Evolutionary conservation across 1,139 yeast species (phyloP), one percentile per base, ranked within the genome.

Genomic region (Pneumocystis sp.): DNA sequence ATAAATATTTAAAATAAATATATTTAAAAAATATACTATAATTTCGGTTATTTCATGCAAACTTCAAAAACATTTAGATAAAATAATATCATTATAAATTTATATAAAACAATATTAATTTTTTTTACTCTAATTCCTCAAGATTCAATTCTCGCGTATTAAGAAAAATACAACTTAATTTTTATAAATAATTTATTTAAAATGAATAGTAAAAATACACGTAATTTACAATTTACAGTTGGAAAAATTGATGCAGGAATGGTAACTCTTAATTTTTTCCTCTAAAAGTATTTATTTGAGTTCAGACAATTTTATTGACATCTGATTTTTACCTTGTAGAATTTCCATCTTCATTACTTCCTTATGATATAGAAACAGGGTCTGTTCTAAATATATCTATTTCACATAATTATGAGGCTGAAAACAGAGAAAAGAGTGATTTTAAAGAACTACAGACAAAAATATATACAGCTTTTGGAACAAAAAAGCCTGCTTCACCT

Each of bases 201-300:
- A 50, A 50, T 50, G 57, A 25, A 25, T 21, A 8, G 10, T 12
- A 25, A 50, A 50, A 31, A 50, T 15, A 50, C n/a, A 50, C 21
- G 34, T 5, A 50, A 50, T 25, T 3, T 50, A 7, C 64, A 65
- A 35, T 64, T 93, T 64, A 91, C 97, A 0, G 97, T 93, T 21
- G 98, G 98, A 62, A 91, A 91, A 77, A 80, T 93, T 64, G 98
- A 93, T 75, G 96, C 97, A 31, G 90, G 97, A 1, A 80, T 93
- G 75, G 64, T 63, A 61, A 37, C 12, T 15, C 4, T 21, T 37
- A 25, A 56, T 3, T 29, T 65, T 44, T 63, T 34, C 10, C 8
- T 60, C 15, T 15, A 35, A 19, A 63, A 63, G 21, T 40, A 50
- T 10, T 34, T 40, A 42, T 44, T 60, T 31, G 29, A 31, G 21